Conservation (phyloP, 768 basidiomycete species). For the Russula sp. region DNA sequence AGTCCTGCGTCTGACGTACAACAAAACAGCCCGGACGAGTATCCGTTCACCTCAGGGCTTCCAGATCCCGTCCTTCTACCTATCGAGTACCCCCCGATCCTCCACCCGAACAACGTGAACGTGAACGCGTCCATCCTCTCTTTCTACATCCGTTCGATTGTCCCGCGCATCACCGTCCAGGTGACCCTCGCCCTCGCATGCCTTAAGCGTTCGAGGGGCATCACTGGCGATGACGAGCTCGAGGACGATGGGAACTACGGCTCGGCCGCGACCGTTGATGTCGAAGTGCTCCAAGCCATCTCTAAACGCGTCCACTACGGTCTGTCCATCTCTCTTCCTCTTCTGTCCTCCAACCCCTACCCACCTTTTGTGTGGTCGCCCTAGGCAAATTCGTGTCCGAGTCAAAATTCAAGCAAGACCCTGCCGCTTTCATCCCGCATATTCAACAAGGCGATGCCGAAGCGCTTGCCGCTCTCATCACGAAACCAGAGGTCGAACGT, state of each 20-base stretch:
- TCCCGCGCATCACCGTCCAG: conserved; percentile 78
- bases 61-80: conserved; percentile 76
- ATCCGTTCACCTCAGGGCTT: conserved; percentile 82
- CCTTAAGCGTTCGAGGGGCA: conserved; percentile 58
- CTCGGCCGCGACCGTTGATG: conserved; percentile 87
- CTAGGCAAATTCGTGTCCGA: conserved; percentile 98
- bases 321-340: conserved; percentile 30
- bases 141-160: conserved; percentile 84
- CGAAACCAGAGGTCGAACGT: conserved; percentile 94
- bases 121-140: conserved; percentile 79
- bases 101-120: conserved; percentile 76
- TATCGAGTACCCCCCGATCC: conserved; percentile 64
- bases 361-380: neutral
- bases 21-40: conserved; percentile 85
- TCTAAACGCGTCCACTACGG: conserved; percentile 98
- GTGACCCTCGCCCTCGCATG: conserved; percentile 62
- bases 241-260: conserved; percentile 99
- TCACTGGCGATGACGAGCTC: conserved; percentile 57
- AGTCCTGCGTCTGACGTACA: neutral
- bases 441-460: conserved; percentile 72
- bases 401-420: conserved; percentile 86
- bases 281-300: conserved; percentile 96
- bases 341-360: neutral
- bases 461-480: conserved; percentile 80
- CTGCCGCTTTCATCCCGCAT: conserved; percentile 86